These are phyloP conservation scores for Dendrobium officinale DNA, from an alignment of 106 monocot species.

Conservation along the genomic window DNA sequence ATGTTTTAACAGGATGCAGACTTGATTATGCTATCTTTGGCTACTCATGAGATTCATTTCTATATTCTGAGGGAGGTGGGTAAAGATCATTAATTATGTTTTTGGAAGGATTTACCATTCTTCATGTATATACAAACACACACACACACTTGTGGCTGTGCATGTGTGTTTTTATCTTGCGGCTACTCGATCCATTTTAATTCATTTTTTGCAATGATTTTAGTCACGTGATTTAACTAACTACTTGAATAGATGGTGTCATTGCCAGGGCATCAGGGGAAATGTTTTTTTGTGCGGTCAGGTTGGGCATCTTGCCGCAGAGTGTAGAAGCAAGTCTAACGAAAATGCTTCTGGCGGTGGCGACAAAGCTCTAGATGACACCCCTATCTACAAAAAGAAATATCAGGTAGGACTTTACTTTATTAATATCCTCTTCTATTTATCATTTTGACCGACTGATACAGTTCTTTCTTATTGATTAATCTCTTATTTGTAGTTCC, in stretches of 20 bases:
- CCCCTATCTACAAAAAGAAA: constrained; percentile 92
- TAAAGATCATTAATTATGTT: neutral
- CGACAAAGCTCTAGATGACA: constrained; percentile 38
- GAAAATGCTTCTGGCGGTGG: constrained; percentile 14
- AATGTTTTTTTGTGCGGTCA: constrained; percentile 90
- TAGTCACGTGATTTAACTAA: neutral
- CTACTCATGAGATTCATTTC: constrained; percentile 93
- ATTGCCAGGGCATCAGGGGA: constrained; percentile 88
- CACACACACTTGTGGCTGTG: neutral
- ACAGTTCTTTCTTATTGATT: neutral
- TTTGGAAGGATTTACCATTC: neutral
- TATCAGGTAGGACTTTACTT: constrained; percentile 54
- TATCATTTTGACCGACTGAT: neutral
- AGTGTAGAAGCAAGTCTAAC: constrained; percentile 49
- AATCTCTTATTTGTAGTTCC: constrained; percentile 46
- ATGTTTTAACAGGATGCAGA: constrained; percentile 79
- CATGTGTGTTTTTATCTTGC: neutral
- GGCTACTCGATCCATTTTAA: neutral
- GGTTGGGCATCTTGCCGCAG: constrained; percentile 89
- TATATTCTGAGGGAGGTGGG: constrained; percentile 94
- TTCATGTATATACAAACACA: neutral
- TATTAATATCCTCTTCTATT: neutral
- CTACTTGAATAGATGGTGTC: constrained; percentile 66
- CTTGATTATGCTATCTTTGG: constrained; percentile 93
- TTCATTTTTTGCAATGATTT: neutral